Evolutionary conservation across 805 yeast genomes (phyloP).

Genomic region (Isabelozyma rhagii): DNA sequence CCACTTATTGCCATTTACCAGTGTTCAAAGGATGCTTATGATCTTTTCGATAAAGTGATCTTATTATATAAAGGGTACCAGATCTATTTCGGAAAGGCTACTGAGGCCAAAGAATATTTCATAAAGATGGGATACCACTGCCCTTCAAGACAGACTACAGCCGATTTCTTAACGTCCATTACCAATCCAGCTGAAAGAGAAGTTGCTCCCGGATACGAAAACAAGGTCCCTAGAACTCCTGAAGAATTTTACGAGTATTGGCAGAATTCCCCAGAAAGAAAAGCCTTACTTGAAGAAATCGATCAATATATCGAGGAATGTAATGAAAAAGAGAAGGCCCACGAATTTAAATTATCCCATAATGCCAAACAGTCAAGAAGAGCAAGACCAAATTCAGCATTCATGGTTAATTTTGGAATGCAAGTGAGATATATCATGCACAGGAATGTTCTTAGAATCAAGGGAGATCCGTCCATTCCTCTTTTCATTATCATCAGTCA

Average conservation of each 20-base stretch:
- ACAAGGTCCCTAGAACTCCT: slow-evolving; percentile 25
- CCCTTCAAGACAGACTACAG: slow-evolving; percentile 39
- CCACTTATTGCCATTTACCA: slow-evolving; percentile 67
- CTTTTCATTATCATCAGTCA: slow-evolving; percentile 43
- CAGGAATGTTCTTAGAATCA: slow-evolving; percentile 48
- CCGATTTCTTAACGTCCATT: slow-evolving; percentile 28
- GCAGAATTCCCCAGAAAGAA: slow-evolving; percentile 22
- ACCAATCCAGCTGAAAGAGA: slow-evolving; percentile 26
- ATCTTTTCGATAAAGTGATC: slow-evolving; percentile 58
- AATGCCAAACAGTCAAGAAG: slow-evolving; percentile 16
- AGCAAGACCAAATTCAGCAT: slow-evolving; percentile 3
- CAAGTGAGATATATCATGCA: slow-evolving; percentile 46
- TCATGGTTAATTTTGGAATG: slow-evolving; percentile 37
- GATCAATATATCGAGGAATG: slow-evolving; percentile 14
- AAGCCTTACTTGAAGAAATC: slow-evolving; percentile 11
- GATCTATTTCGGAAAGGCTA: slow-evolving; percentile 55
- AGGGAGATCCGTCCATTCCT: slow-evolving; percentile 49
- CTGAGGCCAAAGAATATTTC: slow-evolving; percentile 42
- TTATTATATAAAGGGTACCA: slow-evolving; percentile 61
- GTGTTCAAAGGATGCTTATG: slow-evolving; percentile 63
- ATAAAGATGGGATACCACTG: slow-evolving; percentile 38
- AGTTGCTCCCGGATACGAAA: slow-evolving; percentile 34
- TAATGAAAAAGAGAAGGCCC: slow-evolving; percentile 6
- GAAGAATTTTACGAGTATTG: slow-evolving; percentile 25
- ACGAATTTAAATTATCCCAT: slow-evolving; percentile 14